These are phyloP conservation scores for Lablab purpureus DNA, from an alignment of 306 rosid genomes.

Conservation along the genomic window DNA sequence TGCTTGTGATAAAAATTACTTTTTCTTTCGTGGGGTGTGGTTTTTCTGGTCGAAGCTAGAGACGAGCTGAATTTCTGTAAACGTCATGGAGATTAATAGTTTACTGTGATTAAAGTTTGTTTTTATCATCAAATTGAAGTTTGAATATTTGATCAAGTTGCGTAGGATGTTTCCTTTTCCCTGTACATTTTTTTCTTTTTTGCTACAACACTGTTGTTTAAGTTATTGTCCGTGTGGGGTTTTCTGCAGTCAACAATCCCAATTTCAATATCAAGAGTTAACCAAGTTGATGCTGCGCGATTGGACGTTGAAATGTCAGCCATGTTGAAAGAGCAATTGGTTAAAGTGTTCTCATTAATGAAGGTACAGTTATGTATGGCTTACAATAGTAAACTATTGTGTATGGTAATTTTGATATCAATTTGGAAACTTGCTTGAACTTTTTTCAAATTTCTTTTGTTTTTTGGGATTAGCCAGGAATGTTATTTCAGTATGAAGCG, in stretches of 20 bases:
- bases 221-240: background rate
- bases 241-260: conserved; percentile 70
- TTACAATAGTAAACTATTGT: conserved; percentile 13
- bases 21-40: background rate
- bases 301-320: conserved; percentile 96
- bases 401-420: background rate
- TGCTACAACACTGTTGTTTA: background rate
- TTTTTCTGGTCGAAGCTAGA: background rate
- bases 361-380: conserved; percentile 63
- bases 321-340: conserved; percentile 97
- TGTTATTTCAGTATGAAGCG: conserved; percentile 98
- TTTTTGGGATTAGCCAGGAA: conserved; percentile 97
- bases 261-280: conserved; percentile 91
- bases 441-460: conserved; percentile 42
- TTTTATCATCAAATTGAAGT: background rate
- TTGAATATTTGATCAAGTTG: conserved; percentile 33
- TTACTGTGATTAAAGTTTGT: background rate
- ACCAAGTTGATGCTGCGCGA: conserved; percentile 96
- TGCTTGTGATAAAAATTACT: background rate
- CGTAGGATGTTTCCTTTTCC: background rate
- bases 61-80: conserved; percentile 3
- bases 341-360: conserved; percentile 93
- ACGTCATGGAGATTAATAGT: background rate
- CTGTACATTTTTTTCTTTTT: background rate
- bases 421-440: conserved; percentile 31